Evolutionary conservation across 192 early-diverging fungal genomes (phyloP).

Genomic region (Blastocladiella britannica): DNA sequence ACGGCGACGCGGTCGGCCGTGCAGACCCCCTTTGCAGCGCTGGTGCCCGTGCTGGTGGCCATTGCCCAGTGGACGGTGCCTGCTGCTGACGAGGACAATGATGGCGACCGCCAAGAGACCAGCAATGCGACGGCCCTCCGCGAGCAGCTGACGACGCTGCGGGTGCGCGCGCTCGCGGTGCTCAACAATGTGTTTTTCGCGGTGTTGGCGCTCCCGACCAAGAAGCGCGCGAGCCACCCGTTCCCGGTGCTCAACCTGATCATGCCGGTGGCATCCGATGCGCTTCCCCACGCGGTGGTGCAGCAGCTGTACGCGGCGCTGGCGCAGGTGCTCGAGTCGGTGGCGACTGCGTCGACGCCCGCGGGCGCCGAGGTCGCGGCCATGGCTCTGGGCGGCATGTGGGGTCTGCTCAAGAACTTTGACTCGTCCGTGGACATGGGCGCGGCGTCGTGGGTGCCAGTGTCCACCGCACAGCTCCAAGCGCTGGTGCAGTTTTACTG

Average conservation of each 20-base stretch:
- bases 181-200: not conserved
- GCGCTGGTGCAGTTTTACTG: not conserved
- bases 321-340: not conserved
- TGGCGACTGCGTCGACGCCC: not conserved
- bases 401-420: not conserved
- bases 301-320: not conserved
- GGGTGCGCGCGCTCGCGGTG: not conserved
- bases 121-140: not conserved
- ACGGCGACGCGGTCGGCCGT: not conserved
- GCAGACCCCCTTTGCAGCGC: not conserved
- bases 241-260: not conserved
- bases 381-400: not conserved
- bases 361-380: not conserved
- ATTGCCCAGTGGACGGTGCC: not conserved
- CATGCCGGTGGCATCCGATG: not conserved
- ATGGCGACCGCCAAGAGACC: too few relatives aligned
- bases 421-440: not conserved
- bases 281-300: not conserved
- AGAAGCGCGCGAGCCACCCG: not conserved
- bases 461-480: not conserved
- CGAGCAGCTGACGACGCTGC: not conserved
- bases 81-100: too few relatives aligned
- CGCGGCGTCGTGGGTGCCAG: not conserved
- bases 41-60: not conserved
- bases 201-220: not conserved